These are phyloP conservation scores for Chlorella sorokiniana DNA, from an alignment of 139 green algal species.

Conservation along the genomic window DNA sequence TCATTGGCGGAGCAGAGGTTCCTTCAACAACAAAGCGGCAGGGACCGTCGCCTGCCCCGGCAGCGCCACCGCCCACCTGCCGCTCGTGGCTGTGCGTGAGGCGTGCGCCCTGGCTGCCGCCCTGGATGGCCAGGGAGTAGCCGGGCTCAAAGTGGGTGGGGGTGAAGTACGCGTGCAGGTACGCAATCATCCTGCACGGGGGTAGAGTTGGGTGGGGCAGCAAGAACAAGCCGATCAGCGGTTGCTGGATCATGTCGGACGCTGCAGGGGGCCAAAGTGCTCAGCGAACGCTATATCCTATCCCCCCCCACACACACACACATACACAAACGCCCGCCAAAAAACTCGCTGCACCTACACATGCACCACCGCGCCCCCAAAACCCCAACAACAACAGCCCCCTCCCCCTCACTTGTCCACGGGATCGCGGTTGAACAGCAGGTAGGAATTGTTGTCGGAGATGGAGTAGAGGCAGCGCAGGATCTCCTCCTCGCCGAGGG, in stretches of 20 bases:
- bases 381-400: background rate
- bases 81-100: constrained; percentile 88
- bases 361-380: background rate
- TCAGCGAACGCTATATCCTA: too few relatives aligned
- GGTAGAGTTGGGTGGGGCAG: too few relatives aligned
- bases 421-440: constrained; percentile 91
- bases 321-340: too few relatives aligned
- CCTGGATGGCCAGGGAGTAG: constrained; percentile 63
- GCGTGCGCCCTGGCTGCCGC: constrained; percentile 64
- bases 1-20: too few relatives aligned
- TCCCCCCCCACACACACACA: too few relatives aligned
- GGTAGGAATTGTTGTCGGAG: constrained; percentile 92
- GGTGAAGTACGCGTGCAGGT: constrained; percentile 57
- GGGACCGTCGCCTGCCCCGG: too few relatives aligned
- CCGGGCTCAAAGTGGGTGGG: constrained; percentile 28
- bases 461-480: constrained; percentile 89
- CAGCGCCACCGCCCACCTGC: background rate
- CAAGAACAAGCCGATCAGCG: background rate
- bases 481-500: constrained; percentile 72
- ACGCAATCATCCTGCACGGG: constrained; percentile 64
- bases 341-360: too few relatives aligned
- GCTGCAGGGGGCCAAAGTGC: too few relatives aligned
- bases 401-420: constrained; percentile 55
- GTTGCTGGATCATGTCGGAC: too few relatives aligned
- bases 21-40: too few relatives aligned